phyloP scores from a whole-genome alignment of 1,284 basidiomycete species.

The Pseudozyma tsukubaensis region DNA sequence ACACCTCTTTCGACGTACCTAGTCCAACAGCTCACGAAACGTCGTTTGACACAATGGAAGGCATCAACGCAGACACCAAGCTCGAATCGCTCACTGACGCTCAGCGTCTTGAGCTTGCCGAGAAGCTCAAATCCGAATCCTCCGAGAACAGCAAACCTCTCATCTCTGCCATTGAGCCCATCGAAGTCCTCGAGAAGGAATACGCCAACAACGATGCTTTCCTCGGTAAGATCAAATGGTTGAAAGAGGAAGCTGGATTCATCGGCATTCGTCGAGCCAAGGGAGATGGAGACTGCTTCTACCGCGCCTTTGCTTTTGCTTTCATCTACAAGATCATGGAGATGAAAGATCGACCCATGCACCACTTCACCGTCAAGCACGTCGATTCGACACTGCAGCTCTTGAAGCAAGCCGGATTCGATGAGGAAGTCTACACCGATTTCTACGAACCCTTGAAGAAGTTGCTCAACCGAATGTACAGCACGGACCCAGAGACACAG shows the following conservation, averaged over 20 bases:
- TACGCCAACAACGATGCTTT: constrained; percentile 50
- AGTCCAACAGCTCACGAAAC: too few relatives aligned
- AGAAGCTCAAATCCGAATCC: constrained; percentile 43
- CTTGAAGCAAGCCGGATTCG: constrained; percentile 56
- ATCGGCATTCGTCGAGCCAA: constrained; percentile 50
- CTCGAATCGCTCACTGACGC: constrained; percentile 46
- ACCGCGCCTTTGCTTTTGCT: constrained; percentile 61
- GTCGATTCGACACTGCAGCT: constrained; percentile 53
- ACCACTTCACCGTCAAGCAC: constrained; percentile 51
- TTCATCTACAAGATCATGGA: constrained; percentile 53
- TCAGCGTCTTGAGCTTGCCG: constrained; percentile 52
- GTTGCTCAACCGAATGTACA: constrained; percentile 48
- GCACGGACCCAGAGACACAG: constrained; percentile 42
- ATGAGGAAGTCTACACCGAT: constrained; percentile 52
- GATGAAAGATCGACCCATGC: constrained; percentile 52
- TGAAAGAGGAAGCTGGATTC: constrained; percentile 47
- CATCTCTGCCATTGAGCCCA: constrained; percentile 48
- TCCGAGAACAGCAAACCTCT: constrained; percentile 31
- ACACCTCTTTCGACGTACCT: too few relatives aligned
- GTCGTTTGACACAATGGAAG: constrained; percentile 26
- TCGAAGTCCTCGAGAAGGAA: constrained; percentile 48
- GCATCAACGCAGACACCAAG: constrained; percentile 39
- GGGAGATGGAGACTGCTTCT: constrained; percentile 67
- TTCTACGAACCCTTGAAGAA: constrained; percentile 59
- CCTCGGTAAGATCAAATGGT: constrained; percentile 55